These are phyloP conservation scores for Moelleriella libera DNA, from an alignment of 2,329 filamentous ascomycete species.

Conservation along the genomic window DNA sequence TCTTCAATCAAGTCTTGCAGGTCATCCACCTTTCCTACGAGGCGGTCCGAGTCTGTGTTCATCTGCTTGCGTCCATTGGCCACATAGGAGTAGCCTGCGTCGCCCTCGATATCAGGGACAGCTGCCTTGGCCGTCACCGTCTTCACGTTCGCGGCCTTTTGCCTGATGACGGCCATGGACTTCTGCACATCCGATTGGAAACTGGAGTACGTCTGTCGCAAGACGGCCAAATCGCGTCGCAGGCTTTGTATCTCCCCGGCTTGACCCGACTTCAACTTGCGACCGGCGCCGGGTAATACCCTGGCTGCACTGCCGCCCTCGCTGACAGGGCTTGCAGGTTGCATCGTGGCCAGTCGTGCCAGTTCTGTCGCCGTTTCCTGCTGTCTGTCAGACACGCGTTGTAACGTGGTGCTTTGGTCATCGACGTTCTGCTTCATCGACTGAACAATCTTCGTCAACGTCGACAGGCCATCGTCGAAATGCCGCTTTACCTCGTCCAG, in stretches of 20 bases:
- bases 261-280: slow-evolving; percentile 44
- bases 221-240: slow-evolving; percentile 75
- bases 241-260: slow-evolving; percentile 68
- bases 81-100: slow-evolving; percentile 75
- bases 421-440: slow-evolving; percentile 73
- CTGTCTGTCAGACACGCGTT: slow-evolving; percentile 80
- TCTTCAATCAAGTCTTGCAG: slow-evolving; percentile 96
- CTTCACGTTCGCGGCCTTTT: slow-evolving; percentile 73
- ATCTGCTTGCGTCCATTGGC: slow-evolving; percentile 76
- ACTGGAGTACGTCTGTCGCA: slow-evolving; percentile 84
- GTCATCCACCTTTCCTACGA: slow-evolving; percentile 88
- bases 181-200: slow-evolving; percentile 81
- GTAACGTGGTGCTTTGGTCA: slow-evolving; percentile 68
- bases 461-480: slow-evolving; percentile 80
- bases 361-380: slow-evolving; percentile 82
- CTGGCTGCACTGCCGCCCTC: slow-evolving; percentile 27
- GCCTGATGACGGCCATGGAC: slow-evolving; percentile 72
- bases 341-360: slow-evolving; percentile 39
- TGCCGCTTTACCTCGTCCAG: slow-evolving; percentile 94
- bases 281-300: slow-evolving; percentile 15
- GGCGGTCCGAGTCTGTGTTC: slow-evolving; percentile 72
- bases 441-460: slow-evolving; percentile 70
- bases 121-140: slow-evolving; percentile 54
- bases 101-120: slow-evolving; percentile 58
- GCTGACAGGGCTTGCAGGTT: slow-evolving; percentile 25